Conservation (phyloP, 768 basidiomycete species). For the Kwoniella dejecticola region DNA sequence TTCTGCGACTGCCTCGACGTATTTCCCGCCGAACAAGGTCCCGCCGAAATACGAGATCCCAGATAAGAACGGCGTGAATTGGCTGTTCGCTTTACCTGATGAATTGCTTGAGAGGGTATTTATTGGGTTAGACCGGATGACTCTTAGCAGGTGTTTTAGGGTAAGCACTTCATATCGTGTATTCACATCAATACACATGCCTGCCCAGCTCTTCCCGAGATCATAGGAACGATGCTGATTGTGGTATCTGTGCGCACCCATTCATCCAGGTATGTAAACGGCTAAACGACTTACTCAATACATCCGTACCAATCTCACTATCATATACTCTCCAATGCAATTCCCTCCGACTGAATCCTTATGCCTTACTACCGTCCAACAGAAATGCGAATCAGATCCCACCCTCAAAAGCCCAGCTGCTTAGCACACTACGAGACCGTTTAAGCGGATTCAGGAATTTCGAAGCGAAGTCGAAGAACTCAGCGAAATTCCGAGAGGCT, state of each 20-base stretch:
- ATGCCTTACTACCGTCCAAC: slow-evolving; percentile 17
- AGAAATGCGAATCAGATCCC: slow-evolving; percentile 26
- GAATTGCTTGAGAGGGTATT: slow-evolving; percentile 43
- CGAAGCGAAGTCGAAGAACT: slow-evolving; percentile 19
- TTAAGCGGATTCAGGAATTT: slow-evolving; percentile 46
- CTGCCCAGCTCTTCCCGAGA: too few species aligned
- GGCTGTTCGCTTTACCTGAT: slow-evolving; percentile 36
- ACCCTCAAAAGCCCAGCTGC: slow-evolving; percentile 34
- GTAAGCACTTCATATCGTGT: slow-evolving; percentile 21
- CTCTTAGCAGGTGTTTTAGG: slow-evolving; percentile 34
- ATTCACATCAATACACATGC: too few species aligned
- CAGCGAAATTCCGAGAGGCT: slow-evolving; percentile 33
- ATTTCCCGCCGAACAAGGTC: not conserved
- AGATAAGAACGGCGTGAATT: slow-evolving; percentile 27
- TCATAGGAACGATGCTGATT: not conserved
- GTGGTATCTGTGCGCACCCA: not conserved
- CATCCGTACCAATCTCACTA: slow-evolving; percentile 35
- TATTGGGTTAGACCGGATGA: slow-evolving; percentile 29
- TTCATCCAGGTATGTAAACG: slow-evolving; percentile 42
- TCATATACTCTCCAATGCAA: slow-evolving; percentile 32
- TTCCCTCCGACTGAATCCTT: slow-evolving; percentile 40
- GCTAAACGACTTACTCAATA: slow-evolving; percentile 35
- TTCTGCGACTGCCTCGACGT: not conserved
- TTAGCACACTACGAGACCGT: slow-evolving; percentile 40
- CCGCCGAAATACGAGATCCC: slow-evolving; percentile 36